Evolutionary conservation across 306 rosid species (phyloP), one percentile per base, ranked within the genome.

Genomic region (apple (Malus domestica)): DNA sequence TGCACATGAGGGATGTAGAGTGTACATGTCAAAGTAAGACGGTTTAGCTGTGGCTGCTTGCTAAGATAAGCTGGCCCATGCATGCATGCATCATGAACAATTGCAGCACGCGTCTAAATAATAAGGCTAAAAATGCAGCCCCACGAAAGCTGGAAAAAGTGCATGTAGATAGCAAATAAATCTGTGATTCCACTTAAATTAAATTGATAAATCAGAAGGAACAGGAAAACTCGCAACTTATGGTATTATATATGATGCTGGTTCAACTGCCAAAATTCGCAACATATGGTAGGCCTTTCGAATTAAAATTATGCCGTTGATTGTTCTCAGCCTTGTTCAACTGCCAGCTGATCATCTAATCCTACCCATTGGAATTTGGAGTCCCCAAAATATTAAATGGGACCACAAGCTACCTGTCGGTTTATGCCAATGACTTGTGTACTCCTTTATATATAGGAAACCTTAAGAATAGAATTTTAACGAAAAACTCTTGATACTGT

Each of bases 61-160:
- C 62, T 3, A 58, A 14, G 55, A 45, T 62, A 20, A 44, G 72
- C 62, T 78, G 81, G 76, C 72, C 81, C 57, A 61, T 44, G 69
- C 10, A 2, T 42, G 79, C 25, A 13, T 44, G 78, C 74, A 49
- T 42, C 12, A 42, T 42, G 54, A 38, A 2, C 42, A 38, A 38
- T 38, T 38, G 42, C 10, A 2, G 42, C 9, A 38, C 9, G 9
- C 42, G 42, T 38, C 8, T 38, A 38, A 38, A 7, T 38, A 33
- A 38, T 38, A 38, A 38, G 60, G 61, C 61, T 9, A 57, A n/a
- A 59, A 22, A 22, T 4, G 32, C 46, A 44, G 44, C 76, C 87
- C 89, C 89, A 71, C 76, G 63, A 87, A 85, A 81, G 86, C 84
- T 83, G 87, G 87, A 38, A 85, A 83, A 84, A 59, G 73, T 38